Evolutionary conservation across 1,284 basidiomycete genomes (phyloP).

Genomic region (Cryptococcus deneoformans): DNA sequence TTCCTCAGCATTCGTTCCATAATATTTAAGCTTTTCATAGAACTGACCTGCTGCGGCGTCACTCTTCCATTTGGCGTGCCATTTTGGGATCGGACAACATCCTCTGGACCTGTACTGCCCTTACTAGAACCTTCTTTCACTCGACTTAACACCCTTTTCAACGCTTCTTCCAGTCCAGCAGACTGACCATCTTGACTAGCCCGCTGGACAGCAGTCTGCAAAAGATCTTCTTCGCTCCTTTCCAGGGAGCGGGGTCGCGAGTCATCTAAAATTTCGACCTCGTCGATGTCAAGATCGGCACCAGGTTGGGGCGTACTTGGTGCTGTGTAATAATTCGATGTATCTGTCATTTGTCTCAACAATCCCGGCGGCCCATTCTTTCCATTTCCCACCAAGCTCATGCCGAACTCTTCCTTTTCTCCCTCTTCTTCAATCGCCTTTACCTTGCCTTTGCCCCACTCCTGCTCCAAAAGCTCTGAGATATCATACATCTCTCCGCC

Average conservation of each 20-base stretch:
- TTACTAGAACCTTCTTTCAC: conserved; percentile 53
- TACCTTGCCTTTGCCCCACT: conserved; percentile 57
- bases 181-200: conserved; percentile 43
- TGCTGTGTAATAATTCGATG: conserved; percentile 36
- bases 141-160: conserved; percentile 74
- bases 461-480: conserved; percentile 85
- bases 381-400: conserved; percentile 5
- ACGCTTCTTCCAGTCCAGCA: conserved; percentile 61
- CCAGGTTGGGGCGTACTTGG: conserved; percentile 38
- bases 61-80: background rate
- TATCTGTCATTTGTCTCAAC: conserved; percentile 24
- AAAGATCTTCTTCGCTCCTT: conserved; percentile 54
- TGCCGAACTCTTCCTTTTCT: conserved; percentile 5
- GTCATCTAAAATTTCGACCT: background rate
- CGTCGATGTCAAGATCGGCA: conserved; percentile 4
- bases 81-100: background rate
- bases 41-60: conserved; percentile 1
- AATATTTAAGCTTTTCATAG: background rate
- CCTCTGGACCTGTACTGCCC: conserved; percentile 44
- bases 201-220: conserved; percentile 56
- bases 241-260: background rate
- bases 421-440: conserved; percentile 18
- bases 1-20: background rate
- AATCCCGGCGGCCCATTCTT: conserved; percentile 24
- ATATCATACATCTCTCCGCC: conserved; percentile 88